Evolutionary conservation across 345 rosid species (phyloP).

Genomic region (Eucalyptus melliodora): DNA sequence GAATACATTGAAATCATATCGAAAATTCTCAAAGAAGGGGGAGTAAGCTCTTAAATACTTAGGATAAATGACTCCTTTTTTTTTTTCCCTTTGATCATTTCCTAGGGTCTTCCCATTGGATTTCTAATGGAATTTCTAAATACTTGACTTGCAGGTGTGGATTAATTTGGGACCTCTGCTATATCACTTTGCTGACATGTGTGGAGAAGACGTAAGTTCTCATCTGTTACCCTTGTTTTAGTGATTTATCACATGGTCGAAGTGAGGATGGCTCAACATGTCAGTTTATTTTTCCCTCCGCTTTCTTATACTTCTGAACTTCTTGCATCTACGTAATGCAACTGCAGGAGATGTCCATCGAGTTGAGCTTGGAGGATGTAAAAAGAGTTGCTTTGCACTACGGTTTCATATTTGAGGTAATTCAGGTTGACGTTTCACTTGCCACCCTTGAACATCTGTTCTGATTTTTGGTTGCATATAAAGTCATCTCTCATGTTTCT

Average conservation of each 20-base stretch:
- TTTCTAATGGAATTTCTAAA: not conserved
- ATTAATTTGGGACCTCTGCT: slow-evolving; percentile 89
- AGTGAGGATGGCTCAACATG: not conserved
- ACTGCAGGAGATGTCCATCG: slow-evolving; percentile 86
- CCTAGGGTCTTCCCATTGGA: not conserved
- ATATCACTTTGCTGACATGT: slow-evolving; percentile 86
- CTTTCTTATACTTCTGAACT: not conserved
- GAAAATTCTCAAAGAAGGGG: slow-evolving; percentile 84
- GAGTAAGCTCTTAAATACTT: slow-evolving; percentile 35
- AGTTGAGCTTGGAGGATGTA: slow-evolving; percentile 90
- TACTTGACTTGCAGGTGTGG: slow-evolving; percentile 55
- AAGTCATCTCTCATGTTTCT: not conserved
- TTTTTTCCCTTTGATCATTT: not conserved
- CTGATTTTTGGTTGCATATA: not conserved
- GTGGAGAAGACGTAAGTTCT: slow-evolving; percentile 68
- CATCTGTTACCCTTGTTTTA: not conserved
- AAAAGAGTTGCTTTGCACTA: slow-evolving; percentile 66
- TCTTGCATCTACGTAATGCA: not conserved
- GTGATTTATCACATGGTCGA: not conserved
- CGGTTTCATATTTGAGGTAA: slow-evolving; percentile 75
- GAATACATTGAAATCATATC: slow-evolving; percentile 94
- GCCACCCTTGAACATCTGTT: not conserved
- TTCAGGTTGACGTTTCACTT: not conserved
- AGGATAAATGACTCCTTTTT: not conserved
- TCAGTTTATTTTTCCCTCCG: not conserved